phyloP scores from a whole-genome alignment of 768 basidiomycete species.

The Panaeolus cyanescens region DNA sequence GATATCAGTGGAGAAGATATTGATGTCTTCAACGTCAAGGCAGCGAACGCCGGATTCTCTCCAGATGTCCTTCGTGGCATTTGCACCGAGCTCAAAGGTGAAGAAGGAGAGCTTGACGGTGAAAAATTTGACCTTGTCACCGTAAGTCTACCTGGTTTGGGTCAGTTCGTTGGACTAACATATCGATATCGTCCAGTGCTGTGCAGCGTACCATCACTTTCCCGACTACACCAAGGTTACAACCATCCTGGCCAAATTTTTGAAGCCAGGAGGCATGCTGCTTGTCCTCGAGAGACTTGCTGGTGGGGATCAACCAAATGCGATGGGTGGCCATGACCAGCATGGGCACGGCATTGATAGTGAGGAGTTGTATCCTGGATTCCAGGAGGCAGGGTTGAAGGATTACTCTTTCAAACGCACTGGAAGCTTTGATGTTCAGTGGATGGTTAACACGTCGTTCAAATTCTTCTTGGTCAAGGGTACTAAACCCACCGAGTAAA shows the following conservation, averaged over 20 bases:
- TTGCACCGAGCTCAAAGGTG: constrained; percentile 49
- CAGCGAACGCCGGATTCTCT: constrained; percentile 60
- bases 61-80: constrained; percentile 70
- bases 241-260: constrained; percentile 48
- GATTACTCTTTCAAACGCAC: constrained; percentile 41
- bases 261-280: constrained; percentile 64
- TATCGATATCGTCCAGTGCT: constrained; percentile 59
- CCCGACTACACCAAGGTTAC: constrained; percentile 52
- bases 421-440: constrained; percentile 30
- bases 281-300: constrained; percentile 53
- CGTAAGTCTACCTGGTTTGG: constrained; percentile 40
- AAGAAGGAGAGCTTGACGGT: constrained; percentile 48
- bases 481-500: constrained; percentile 29
- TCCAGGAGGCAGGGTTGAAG: constrained; percentile 54
- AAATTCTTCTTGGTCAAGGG: constrained; percentile 63
- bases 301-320: constrained; percentile 5
- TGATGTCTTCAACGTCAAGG: constrained; percentile 61
- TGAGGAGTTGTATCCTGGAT: constrained; percentile 46
- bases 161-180: too few species aligned
- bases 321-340: neutral
- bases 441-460: constrained; percentile 32
- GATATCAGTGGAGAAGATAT: constrained; percentile 78
- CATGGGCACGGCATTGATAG: constrained; percentile 57
- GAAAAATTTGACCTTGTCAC: constrained; percentile 69
- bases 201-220: constrained; percentile 70